Percentiles rank a stretch among this genome's conserved stretches.
Conservation (phyloP, 345 rosid species). For the Lenwebbia sp. region DNA sequence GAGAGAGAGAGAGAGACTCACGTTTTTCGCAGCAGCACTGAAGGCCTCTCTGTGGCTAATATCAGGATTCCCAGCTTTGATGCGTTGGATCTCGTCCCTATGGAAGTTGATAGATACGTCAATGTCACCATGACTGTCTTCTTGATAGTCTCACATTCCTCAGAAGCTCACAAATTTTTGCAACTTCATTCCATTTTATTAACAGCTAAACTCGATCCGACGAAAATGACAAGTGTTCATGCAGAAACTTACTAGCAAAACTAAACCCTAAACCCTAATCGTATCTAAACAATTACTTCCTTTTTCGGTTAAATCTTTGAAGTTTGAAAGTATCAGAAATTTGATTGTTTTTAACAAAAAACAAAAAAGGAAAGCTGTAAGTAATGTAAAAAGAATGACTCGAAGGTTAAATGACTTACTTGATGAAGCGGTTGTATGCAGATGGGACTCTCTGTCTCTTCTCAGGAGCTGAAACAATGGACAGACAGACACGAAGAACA, state of each 20-base stretch:
- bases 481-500: constrained; percentile 8
- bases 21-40: constrained; percentile 99
- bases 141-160: neutral
- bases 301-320: neutral
- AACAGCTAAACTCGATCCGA: neutral
- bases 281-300: neutral
- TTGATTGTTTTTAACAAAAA: neutral
- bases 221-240: neutral
- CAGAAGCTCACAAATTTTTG: neutral
- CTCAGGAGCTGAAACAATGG: constrained; percentile 82
- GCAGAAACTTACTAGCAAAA: neutral
- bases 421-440: constrained; percentile 99
- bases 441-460: constrained; percentile 99
- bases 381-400: neutral
- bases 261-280: no score
- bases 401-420: constrained; percentile 34
- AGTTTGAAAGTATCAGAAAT: neutral
- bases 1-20: constrained; percentile 11
- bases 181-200: neutral
- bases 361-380: neutral
- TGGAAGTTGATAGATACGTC: constrained; percentile 1
- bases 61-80: constrained; percentile 98
- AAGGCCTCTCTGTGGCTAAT: constrained; percentile 99
- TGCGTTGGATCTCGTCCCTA: constrained; percentile 99
- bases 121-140: neutral